Conservation (phyloP, 2,329 filamentous ascomycete species). For the Pseudocercospora musae region DNA sequence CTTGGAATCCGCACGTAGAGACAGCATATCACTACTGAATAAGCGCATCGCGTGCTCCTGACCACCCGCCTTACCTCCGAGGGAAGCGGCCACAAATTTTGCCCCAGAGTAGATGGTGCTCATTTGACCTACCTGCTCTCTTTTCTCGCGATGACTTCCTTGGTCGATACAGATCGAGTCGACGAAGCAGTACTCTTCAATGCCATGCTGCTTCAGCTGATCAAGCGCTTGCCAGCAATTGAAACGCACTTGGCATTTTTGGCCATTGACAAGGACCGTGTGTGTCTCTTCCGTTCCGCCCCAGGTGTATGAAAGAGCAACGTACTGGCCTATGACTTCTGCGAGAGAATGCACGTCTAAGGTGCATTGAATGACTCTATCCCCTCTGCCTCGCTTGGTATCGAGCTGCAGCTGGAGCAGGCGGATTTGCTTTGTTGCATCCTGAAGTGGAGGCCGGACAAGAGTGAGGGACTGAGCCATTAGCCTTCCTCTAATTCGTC, state of each 20-base stretch:
- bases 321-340: neutral
- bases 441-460: neutral
- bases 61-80: neutral
- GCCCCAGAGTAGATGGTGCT: conserved; percentile 12
- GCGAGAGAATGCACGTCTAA: neutral
- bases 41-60: neutral
- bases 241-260: neutral
- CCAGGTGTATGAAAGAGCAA: conserved; percentile 1
- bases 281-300: neutral
- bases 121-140: conserved; percentile 19
- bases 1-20: neutral
- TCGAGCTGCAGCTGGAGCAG: neutral
- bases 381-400: neutral
- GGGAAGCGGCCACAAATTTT: neutral
- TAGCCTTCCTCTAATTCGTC: too few species aligned
- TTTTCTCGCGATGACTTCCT: conserved; percentile 13
- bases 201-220: neutral
- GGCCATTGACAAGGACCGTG: neutral
- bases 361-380: neutral
- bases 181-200: conserved; percentile 5
- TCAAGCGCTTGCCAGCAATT: conserved; percentile 6
- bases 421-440: neutral
- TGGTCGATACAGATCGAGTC: conserved; percentile 25
- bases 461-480: too few species aligned
- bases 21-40: neutral